Evolutionary conservation across 148 eudicot species (phyloP), one percentile per base, ranked within the genome.

Genomic region (Rhododendron henanense): DNA sequence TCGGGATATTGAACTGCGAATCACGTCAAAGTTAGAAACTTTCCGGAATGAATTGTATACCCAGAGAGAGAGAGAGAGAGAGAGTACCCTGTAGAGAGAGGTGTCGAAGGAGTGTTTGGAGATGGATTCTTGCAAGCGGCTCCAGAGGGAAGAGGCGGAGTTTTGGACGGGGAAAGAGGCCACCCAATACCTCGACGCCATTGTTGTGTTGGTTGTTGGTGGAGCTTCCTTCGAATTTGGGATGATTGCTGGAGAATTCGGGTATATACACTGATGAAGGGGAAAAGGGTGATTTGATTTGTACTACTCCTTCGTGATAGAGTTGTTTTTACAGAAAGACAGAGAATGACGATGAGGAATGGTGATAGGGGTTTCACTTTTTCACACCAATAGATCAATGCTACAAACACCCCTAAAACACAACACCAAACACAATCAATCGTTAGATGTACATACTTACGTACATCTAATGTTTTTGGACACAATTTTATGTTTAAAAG

Each of bases 171-270:
- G 98, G 75, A 97, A 95, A 88, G 99, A 97, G 2, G 89, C 98
- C 91, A 92, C 89, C 99, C 99, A 95, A 81, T 95, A 97, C 75
- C 96, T 81, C 39, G 94, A 89, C 91, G 99, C 98, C 99, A 95
- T 97, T 92, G 87, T 55, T 65, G 86, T 4, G 10, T 69, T 53
- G 33, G 28, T 41, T 41, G 45, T 28, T 11, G 14, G 75, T 69
- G 75, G 35, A 69, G 75, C 37, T 69, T 69, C 57, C 18, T 48
- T 48, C 51, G 51, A 6, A 59, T 10, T 67, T 10, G 33, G 33
- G 35, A 25, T 67, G 61, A 55, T 16, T 55, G 50, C 10, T 47
- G n/a, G n/a, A n/a, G n/a, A n/a, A 47, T 47, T 41, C 44, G 44
- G 50, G 50, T 1, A 47, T 47, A 47, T 47, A 47, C 50, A 47